phyloP scores from a whole-genome alignment of 2,329 filamentous ascomycete species.

The Venturia nashicola region DNA sequence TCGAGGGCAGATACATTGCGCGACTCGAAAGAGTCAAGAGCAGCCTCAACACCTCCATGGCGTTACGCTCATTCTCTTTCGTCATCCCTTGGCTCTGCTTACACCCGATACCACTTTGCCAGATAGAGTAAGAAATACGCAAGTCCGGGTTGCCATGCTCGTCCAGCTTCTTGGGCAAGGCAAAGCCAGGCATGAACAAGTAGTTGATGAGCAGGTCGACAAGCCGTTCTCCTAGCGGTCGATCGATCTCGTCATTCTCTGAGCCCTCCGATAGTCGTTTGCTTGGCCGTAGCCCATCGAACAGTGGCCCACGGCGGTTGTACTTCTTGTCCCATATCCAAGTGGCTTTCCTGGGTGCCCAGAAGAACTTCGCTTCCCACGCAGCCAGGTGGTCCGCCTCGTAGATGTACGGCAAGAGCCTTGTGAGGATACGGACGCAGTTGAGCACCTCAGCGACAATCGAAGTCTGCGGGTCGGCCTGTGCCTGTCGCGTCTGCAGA shows the following conservation, averaged over 20 bases:
- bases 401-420: constrained; percentile 82
- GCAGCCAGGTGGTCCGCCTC: constrained; percentile 69
- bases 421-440: constrained; percentile 81
- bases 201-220: constrained; percentile 82
- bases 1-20: constrained; percentile 84
- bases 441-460: constrained; percentile 83
- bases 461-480: constrained; percentile 69
- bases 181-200: constrained; percentile 84
- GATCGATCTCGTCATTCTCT: constrained; percentile 71
- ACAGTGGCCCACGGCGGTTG: constrained; percentile 59
- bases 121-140: constrained; percentile 91
- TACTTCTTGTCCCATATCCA: constrained; percentile 20
- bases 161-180: too few relatives aligned
- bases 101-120: constrained; percentile 95
- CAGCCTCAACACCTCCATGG: constrained; percentile 77
- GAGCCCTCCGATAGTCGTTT: constrained; percentile 33
- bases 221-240: constrained; percentile 80
- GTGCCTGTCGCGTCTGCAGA: too few relatives aligned
- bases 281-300: constrained; percentile 51
- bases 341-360: constrained; percentile 44
- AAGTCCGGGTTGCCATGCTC: constrained; percentile 61
- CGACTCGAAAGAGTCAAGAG: constrained; percentile 77
- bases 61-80: constrained; percentile 85
- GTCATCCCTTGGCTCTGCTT: constrained; percentile 78
- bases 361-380: constrained; percentile 94